Evolutionary conservation across 371 early-diverging fungal genomes (phyloP).

Genomic region (Saksenaea oblongispora): DNA sequence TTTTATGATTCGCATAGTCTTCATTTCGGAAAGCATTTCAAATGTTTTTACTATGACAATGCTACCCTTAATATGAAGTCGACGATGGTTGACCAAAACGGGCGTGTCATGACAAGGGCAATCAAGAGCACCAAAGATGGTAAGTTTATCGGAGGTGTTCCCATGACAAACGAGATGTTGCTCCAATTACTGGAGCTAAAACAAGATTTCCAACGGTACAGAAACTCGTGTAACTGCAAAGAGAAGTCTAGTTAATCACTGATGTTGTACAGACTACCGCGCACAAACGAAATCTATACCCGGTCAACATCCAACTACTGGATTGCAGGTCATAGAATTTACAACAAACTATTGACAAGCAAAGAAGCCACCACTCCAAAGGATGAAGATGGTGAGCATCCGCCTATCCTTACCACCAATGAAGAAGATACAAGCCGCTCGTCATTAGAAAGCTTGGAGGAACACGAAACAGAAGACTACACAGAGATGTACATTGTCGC

Average conservation of each 20-base stretch:
- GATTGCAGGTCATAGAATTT: conserved; percentile 59
- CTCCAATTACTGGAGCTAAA: conserved; percentile 55
- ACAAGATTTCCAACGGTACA: conserved; percentile 54
- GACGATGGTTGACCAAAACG: conserved; percentile 29
- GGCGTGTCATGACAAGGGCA: conserved; percentile 14
- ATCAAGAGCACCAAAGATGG: conserved; percentile 9
- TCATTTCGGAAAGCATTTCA: conserved; percentile 37
- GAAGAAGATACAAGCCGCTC: conserved; percentile 7
- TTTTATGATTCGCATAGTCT: conserved; percentile 14
- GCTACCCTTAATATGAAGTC: conserved; percentile 41
- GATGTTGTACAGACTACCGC: conserved; percentile 31
- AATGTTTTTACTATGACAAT: conserved; percentile 49
- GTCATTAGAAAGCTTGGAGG: conserved; percentile 4
- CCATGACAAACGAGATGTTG: conserved; percentile 44
- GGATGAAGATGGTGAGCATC: not conserved
- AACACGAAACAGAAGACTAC: conserved; percentile 24
- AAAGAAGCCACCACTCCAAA: conserved; percentile 16
- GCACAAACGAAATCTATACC: conserved; percentile 60
- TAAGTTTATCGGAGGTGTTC: conserved; percentile 16
- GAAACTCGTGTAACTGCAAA: not conserved
- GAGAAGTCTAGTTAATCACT: not conserved
- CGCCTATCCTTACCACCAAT: not conserved
- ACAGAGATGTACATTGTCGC: conserved; percentile 63
- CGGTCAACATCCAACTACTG: conserved; percentile 62
- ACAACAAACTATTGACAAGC: conserved; percentile 19